Evolutionary conservation across 495 filamentous ascomycete genomes (phyloP), one percentile per base, ranked within the genome.

Genomic region (Talaromyces thailandensis): DNA sequence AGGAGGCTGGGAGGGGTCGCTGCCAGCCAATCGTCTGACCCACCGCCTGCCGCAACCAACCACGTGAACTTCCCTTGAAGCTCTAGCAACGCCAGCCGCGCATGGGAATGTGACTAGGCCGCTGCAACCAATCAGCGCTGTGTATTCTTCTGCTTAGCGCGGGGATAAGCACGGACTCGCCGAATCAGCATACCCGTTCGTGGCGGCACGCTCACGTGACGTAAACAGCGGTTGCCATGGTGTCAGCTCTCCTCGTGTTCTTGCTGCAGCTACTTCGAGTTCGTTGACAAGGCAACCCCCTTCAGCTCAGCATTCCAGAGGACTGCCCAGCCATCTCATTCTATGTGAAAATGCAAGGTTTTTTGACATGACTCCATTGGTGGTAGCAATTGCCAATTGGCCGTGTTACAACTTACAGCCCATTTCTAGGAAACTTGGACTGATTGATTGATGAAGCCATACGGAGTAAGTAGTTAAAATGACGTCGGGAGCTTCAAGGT

Each of bases 1-100:
- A 73, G 73, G 74, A 74, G 75, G 76, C 75, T 78, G 75, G 75
- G 72, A 70, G 71, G 68, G 65, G 59, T 66, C 65, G 11, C 67
- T 37, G 32, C 32, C 21, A 43, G n/a, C 25, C 62, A 32, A 37
- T 58, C 64, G 53, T 64, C 18, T 64, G 60, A 71, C 74, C 68
- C 71, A 71, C 64, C 37, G 56, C 66, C 70, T 63, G 65, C 65
- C 64, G 67, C 68, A 64, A 3, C 23, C 31, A 59, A 28, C 67
- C 68, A 72, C 64, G 64, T 69, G 66, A 65, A 63, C n/a, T n/a
- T n/a, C n/a, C n/a, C n/a, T n/a, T n/a, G n/a, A n/a, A n/a, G n/a
- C n/a, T n/a, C n/a, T n/a, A n/a, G n/a, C n/a, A n/a, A n/a, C n/a
- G 61, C 67, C 62, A 73, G 66, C 65, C 67, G 65, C 67, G 69